Conservation (phyloP, 106 monocot species). For the Platanthera zijinensis region DNA sequence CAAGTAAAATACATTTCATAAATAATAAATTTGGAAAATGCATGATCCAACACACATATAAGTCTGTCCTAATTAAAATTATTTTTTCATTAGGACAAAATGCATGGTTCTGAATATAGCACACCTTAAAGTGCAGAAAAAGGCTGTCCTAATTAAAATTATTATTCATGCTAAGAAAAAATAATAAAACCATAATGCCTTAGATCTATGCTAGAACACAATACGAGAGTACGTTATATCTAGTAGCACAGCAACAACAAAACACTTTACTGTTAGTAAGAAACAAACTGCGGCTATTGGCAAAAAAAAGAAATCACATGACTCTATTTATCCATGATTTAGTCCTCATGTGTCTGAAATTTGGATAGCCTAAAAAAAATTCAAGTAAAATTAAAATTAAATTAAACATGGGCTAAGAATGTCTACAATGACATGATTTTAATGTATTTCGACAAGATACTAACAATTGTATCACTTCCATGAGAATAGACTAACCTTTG, state of each 20-base stretch:
- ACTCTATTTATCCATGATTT: not conserved
- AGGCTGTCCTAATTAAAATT: too few species aligned
- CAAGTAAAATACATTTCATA: too few species aligned
- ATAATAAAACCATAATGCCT: too few species aligned
- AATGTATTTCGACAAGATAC: not conserved
- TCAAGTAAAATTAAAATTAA: not conserved
- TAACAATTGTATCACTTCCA: not conserved
- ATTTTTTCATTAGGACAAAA: too few species aligned
- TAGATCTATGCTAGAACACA: not conserved
- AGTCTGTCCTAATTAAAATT: too few species aligned
- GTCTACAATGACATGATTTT: not conserved
- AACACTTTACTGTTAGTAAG: too few species aligned
- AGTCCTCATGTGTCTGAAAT: not conserved
- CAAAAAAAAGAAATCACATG: not conserved
- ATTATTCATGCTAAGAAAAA: too few species aligned
- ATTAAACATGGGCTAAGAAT: not conserved
- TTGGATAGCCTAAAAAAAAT: not conserved
- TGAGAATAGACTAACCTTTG: constrained; percentile 44
- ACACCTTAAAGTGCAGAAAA: too few species aligned
- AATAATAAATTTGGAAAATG: too few species aligned
- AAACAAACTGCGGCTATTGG: not conserved
- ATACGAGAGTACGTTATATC: not conserved
- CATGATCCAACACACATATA: too few species aligned
- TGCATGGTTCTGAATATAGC: too few species aligned
- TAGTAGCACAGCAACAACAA: not conserved